Evolutionary conservation across 257 asterid species (phyloP).

Genomic region (Coffea eugenioides): DNA sequence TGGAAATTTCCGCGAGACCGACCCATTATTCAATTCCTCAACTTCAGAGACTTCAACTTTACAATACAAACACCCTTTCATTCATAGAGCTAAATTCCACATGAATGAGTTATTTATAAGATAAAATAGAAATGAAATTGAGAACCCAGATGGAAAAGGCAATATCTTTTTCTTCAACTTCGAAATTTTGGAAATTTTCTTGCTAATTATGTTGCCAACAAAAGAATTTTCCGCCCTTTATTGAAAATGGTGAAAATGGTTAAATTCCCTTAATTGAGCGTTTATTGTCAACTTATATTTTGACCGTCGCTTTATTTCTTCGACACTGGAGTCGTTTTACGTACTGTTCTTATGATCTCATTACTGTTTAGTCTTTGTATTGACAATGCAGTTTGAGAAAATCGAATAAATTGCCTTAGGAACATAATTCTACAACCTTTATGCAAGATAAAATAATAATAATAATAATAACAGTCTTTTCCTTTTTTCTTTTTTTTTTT

Average conservation of each 20-base stretch:
- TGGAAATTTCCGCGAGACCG: constrained; percentile 85
- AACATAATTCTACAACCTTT: neutral
- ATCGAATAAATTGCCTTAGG: neutral
- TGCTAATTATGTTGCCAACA: neutral
- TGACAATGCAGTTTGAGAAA: neutral
- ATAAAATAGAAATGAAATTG: neutral
- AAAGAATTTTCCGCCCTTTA: neutral
- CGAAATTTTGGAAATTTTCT: neutral
- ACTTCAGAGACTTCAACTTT: no score
- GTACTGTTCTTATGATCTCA: neutral
- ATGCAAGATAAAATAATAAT: no score
- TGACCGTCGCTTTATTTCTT: neutral
- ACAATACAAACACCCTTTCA: no score
- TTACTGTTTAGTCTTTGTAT: neutral
- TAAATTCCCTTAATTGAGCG: no score
- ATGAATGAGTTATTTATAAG: neutral
- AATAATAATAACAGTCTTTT: no score
- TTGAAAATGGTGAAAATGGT: no score
- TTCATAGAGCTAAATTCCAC: neutral
- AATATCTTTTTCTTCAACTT: neutral
- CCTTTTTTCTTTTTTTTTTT: no score
- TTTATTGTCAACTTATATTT: neutral
- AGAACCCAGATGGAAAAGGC: constrained; percentile 10
- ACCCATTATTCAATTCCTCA: constrained; percentile 48
- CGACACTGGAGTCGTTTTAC: neutral